phyloP scores from a whole-genome alignment of 257 asterid genomes.

The Knoxia roxburghii region DNA sequence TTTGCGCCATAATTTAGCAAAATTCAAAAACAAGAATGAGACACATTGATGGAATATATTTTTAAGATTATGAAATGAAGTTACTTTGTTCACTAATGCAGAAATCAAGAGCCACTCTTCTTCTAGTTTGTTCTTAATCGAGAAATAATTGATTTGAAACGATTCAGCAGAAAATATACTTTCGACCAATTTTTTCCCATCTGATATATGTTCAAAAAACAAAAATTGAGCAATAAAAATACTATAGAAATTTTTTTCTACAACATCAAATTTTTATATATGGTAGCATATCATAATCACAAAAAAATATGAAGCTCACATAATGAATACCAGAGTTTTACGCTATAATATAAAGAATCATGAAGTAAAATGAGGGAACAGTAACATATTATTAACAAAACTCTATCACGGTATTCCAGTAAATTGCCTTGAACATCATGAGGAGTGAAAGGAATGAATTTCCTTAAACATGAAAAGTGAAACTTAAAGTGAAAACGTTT shows the following conservation, averaged over 20 bases:
- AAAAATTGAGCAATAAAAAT: slow-evolving; percentile 1
- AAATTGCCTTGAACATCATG: too few species aligned
- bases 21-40: too few species aligned
- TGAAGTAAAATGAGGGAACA: too few species aligned
- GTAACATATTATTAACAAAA: too few species aligned
- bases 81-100: slow-evolving; percentile 85
- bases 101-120: slow-evolving; percentile 86
- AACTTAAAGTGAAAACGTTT: too few species aligned
- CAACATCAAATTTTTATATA: background rate
- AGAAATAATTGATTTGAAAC: slow-evolving; percentile 52
- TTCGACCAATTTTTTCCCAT: background rate
- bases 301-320: too few species aligned
- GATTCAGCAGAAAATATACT: slow-evolving; percentile 5
- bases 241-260: background rate
- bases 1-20: too few species aligned
- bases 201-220: background rate
- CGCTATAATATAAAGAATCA: too few species aligned
- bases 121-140: slow-evolving; percentile 88
- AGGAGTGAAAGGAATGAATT: too few species aligned
- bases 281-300: background rate
- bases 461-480: too few species aligned
- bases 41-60: background rate
- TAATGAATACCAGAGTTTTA: too few species aligned
- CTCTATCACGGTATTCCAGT: too few species aligned
- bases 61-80: background rate